Evolutionary conservation across 495 filamentous ascomycete genomes (phyloP).

Genomic region (Neurospora sublineolata): DNA sequence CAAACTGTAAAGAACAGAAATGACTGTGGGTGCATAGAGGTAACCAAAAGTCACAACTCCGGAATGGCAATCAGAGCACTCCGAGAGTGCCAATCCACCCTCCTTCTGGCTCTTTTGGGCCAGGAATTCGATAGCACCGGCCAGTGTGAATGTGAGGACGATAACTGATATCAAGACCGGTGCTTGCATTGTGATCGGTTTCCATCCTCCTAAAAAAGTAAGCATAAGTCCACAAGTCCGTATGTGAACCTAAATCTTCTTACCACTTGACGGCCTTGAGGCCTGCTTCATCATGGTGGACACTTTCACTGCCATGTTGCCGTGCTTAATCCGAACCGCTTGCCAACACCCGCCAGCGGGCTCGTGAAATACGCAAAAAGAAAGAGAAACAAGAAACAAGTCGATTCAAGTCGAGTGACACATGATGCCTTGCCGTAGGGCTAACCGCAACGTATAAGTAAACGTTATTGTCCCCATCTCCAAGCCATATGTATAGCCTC

Average conservation of each 20-base stretch:
- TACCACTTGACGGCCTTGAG: too few relatives aligned
- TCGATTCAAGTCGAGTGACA: background rate
- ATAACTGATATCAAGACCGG: conserved; percentile 20
- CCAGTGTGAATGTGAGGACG: too few relatives aligned
- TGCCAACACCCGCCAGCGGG: background rate
- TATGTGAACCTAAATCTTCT: too few relatives aligned
- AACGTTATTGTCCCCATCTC: background rate
- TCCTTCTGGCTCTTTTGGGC: conserved; percentile 10
- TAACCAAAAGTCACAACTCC: conserved; percentile 19
- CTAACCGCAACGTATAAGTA: background rate
- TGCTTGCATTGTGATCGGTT: conserved; percentile 21
- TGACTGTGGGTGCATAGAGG: conserved; percentile 28
- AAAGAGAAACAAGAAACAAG: too few relatives aligned
- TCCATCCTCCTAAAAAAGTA: too few relatives aligned
- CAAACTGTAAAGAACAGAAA: conserved; percentile 34
- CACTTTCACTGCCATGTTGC: too few relatives aligned
- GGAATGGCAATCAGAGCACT: conserved; percentile 15
- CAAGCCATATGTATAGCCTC: background rate
- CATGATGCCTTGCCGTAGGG: background rate
- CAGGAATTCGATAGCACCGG: conserved; percentile 22
- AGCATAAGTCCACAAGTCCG: too few relatives aligned
- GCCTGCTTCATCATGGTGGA: too few relatives aligned
- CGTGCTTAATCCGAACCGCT: too few relatives aligned
- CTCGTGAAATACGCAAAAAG: background rate
- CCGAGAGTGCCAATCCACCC: conserved; percentile 27